phyloP scores from a whole-genome alignment of 306 rosid species.

The Fragaria vesca region DNA sequence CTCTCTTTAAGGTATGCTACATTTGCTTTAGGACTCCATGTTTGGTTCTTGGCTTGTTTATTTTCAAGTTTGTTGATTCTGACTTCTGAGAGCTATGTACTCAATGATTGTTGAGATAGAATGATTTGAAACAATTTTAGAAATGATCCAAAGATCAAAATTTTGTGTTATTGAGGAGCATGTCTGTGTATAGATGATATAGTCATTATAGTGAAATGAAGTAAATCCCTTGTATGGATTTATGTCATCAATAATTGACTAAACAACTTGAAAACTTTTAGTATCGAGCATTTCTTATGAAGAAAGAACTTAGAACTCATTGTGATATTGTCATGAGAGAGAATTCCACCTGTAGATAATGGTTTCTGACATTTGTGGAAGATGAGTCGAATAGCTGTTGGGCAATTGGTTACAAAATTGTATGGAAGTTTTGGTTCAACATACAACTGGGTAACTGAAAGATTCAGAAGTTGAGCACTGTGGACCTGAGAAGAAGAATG shows the following conservation, averaged over 20 bases:
- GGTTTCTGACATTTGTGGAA: neutral
- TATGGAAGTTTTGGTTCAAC: neutral
- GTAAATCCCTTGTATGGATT: neutral
- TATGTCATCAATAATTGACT: neutral
- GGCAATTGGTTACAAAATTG: neutral
- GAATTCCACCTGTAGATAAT: neutral
- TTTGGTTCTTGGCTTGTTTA: neutral
- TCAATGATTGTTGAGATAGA: neutral
- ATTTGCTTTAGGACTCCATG: neutral
- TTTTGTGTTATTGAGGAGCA: neutral
- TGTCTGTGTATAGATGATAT: neutral
- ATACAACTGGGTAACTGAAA: neutral
- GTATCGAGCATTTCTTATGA: neutral
- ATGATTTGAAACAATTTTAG: neutral
- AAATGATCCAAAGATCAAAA: too few relatives aligned
- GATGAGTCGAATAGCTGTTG: neutral
- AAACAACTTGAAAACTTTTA: neutral
- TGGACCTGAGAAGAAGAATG: neutral
- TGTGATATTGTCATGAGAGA: neutral
- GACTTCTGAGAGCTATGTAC: neutral
- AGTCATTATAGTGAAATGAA: neutral
- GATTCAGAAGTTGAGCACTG: neutral
- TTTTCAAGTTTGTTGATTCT: neutral
- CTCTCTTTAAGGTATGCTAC: constrained; percentile 48
- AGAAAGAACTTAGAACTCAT: neutral